These are phyloP conservation scores for Patellifolia procumbens DNA, from an alignment of 179 eudicot species.

Conservation along the genomic window DNA sequence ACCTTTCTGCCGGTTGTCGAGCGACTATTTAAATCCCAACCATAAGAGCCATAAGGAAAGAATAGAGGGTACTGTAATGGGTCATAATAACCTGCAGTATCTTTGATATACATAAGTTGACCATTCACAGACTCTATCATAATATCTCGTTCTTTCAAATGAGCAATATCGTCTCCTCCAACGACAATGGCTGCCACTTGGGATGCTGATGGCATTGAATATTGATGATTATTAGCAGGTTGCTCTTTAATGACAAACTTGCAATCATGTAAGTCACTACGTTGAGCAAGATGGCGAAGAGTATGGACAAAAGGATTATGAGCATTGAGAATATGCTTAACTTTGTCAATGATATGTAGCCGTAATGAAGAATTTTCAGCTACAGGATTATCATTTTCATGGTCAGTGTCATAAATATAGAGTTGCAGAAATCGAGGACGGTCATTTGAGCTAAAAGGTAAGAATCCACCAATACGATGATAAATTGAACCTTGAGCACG, in stretches of 20 bases:
- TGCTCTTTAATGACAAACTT: not conserved
- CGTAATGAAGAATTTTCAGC: too few relatives aligned
- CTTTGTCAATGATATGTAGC: too few relatives aligned
- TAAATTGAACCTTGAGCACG: not conserved
- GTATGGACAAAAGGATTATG: constrained; percentile 3
- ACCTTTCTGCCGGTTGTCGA: too few relatives aligned
- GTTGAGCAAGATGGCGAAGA: constrained; percentile 1
- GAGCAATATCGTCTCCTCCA: not conserved
- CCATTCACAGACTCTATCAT: not conserved
- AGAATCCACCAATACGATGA: not conserved
- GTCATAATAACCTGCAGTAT: not conserved
- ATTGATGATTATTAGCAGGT: not conserved
- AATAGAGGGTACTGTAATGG: too few relatives aligned
- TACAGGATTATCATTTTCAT: not conserved
- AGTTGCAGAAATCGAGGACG: not conserved
- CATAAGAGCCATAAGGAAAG: too few relatives aligned
- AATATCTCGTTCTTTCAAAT: not conserved
- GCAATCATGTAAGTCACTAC: not conserved
- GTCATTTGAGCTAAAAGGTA: not conserved
- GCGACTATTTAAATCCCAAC: too few relatives aligned
- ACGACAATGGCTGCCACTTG: not conserved
- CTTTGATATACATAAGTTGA: not conserved
- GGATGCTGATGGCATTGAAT: not conserved
- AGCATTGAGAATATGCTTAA: not conserved
- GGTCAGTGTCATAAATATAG: constrained; percentile 12